Conservation (phyloP, 108 stramenopile species). For the Cyclostephanos invisitatus region DNA sequence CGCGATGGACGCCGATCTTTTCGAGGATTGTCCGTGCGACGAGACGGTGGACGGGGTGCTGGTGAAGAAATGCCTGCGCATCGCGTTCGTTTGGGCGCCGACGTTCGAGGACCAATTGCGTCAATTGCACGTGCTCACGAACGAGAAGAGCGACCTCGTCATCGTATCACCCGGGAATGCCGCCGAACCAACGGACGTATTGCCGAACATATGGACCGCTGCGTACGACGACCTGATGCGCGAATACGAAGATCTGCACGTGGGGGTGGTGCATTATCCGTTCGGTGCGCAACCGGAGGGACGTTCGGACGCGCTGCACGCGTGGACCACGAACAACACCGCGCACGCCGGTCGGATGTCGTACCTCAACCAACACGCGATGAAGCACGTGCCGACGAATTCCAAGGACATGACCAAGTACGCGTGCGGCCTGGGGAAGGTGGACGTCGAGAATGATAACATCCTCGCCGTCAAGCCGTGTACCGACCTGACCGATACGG, state of each 20-base stretch:
- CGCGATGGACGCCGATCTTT: background rate
- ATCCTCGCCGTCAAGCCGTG: slow-evolving; percentile 20
- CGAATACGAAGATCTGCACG: slow-evolving; percentile 8
- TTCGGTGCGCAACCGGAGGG: slow-evolving; percentile 31
- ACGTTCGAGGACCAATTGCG: slow-evolving; percentile 24
- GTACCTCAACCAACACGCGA: slow-evolving; percentile 20
- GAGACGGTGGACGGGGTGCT: too few species aligned
- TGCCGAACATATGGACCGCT: slow-evolving; percentile 18
- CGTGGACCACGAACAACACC: slow-evolving; percentile 8
- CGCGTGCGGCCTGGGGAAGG: slow-evolving; percentile 27
- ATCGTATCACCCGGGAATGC: slow-evolving; percentile 42
- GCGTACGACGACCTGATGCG: slow-evolving; percentile 11
- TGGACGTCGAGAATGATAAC: slow-evolving; percentile 24
- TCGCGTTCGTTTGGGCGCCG: slow-evolving; percentile 42
- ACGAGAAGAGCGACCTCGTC: slow-evolving; percentile 17
- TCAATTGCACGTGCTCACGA: slow-evolving; percentile 13
- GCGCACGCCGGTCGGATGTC: slow-evolving; percentile 13
- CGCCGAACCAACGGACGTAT: slow-evolving; percentile 3
- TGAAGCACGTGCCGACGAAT: slow-evolving; percentile 3
- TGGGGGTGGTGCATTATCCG: slow-evolving; percentile 37
- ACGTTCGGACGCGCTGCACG: slow-evolving; percentile 9
- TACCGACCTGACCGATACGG: slow-evolving; percentile 25
- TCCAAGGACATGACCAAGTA: slow-evolving; percentile 23
- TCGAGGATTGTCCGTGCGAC: slow-evolving; percentile 31
- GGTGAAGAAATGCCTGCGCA: slow-evolving; percentile 21